Conservation (phyloP, 208 protist genomes). For the Angomonas deanei region DNA sequence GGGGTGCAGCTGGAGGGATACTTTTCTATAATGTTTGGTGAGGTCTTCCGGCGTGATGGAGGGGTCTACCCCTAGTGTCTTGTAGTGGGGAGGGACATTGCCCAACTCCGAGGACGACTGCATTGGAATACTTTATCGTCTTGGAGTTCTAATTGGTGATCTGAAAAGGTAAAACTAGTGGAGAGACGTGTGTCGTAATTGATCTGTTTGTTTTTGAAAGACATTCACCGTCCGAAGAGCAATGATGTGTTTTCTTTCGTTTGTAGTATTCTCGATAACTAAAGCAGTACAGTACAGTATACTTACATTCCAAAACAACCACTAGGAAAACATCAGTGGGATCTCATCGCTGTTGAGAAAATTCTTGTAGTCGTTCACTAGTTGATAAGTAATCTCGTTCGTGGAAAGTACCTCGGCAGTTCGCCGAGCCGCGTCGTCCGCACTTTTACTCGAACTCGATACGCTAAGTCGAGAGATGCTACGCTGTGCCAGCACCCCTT, state of each 20-base stretch:
- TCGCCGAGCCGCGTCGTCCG: not conserved
- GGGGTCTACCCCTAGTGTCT: conserved; percentile 53
- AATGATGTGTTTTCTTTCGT: too few relatives aligned
- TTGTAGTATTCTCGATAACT: not conserved
- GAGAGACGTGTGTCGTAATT: too few relatives aligned
- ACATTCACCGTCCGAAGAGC: too few relatives aligned
- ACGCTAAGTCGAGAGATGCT: not conserved
- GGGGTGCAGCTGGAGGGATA: conserved; percentile 72
- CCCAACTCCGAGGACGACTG: not conserved
- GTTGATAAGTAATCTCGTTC: not conserved
- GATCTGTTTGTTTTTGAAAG: too few relatives aligned
- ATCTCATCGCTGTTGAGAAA: not conserved
- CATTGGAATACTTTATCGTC: not conserved
- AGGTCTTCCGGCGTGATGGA: conserved; percentile 48
- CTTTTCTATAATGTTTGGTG: conserved; percentile 43
- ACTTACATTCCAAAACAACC: not conserved
- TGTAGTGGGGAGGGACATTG: conserved; percentile 46
- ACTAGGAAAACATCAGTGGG: not conserved
- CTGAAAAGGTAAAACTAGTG: not conserved
- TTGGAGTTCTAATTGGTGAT: not conserved
- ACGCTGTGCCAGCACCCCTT: too few relatives aligned
- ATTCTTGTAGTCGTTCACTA: not conserved
- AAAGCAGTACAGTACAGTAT: not conserved
- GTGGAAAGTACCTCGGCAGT: not conserved
- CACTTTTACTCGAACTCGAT: not conserved